Conservation (phyloP, 768 basidiomycete species). For the Chlorophyllum brunneum region DNA sequence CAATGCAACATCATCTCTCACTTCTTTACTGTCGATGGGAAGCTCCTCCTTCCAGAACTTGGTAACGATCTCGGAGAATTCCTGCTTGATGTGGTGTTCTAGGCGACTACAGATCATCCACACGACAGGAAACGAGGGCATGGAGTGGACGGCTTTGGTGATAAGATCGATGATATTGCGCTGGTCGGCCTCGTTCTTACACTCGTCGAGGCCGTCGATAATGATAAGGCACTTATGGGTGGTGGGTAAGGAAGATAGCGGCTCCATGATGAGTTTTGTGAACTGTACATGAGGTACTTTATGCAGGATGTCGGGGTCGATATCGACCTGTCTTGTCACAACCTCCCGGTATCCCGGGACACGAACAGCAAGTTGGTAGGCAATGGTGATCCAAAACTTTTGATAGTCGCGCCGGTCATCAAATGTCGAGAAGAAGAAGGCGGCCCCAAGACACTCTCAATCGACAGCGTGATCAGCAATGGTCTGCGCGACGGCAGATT, state of each 20-base stretch:
- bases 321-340: background rate
- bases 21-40: background rate
- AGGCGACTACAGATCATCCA: constrained; percentile 13
- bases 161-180: too few relatives aligned
- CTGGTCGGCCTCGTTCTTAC: background rate
- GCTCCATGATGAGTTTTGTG: background rate
- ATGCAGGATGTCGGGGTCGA: background rate
- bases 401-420: background rate
- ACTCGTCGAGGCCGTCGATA: background rate
- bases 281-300: background rate
- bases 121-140: too few relatives aligned
- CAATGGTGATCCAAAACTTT: too few relatives aligned
- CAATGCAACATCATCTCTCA: too few relatives aligned
- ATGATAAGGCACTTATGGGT: background rate
- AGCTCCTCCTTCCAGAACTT: too few relatives aligned
- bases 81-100: constrained; percentile 7
- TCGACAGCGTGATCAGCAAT: background rate
- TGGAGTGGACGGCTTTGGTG: too few relatives aligned
- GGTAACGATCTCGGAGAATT: background rate
- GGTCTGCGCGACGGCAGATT: constrained; percentile 4
- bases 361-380: background rate
- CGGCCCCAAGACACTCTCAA: background rate
- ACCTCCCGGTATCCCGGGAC: background rate
- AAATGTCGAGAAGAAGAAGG: constrained; percentile 3
- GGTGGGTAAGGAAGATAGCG: background rate